Base-by-base conservation (phyloP, 202 grass and related monocot genomes). In the Schoenoplectus triqueter region DNA sequence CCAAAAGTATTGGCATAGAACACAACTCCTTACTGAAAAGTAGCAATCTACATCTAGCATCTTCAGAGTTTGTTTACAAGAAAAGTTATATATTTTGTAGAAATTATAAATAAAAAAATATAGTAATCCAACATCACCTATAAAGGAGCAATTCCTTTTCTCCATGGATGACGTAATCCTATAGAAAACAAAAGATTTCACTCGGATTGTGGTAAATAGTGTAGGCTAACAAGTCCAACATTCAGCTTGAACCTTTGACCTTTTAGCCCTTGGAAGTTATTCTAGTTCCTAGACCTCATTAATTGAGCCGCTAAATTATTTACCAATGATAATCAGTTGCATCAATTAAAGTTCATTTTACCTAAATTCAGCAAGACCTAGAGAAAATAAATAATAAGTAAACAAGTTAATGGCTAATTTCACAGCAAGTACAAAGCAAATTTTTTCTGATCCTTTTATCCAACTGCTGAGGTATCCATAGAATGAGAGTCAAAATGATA, bases 121-220 rank as follows among this genome's bases (percentile, higher is more conserved):
- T 46, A 80, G 49, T 42, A 85, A 63, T 74, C 14, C 42, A 78
- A 1, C 11, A 86, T 68, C 66, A 99, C 96, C 96, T 94, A 80
- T 95, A 95, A 70, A 99, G 87, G 7, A 93, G 96, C 39, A 99
- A 85, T 80, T 95, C 87, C 74, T 99, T 99, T 70, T 94, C 90
- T 84, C 91, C 93, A 21, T 93, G 96, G 80, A 94, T 76, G 41
- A 99, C 92, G 85, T 85, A 94, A 90, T 99, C 96, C 96, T 99
- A 64, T 10, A 65, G 90, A 87, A 46, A 78, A 22, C 42, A 84
- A 93, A 87, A 88, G 1, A 83, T 15, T 71, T 31, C 69, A 89
- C 67, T 73, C 59, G 40, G 7, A 3, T 13, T 51, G 69, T 59
- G 59, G 47, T 14, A 62, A 10, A 50, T 7, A 9, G 46, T 8